Conservation (phyloP, 2,329 filamentous ascomycete genomes). For the Diplodia intermedia region DNA sequence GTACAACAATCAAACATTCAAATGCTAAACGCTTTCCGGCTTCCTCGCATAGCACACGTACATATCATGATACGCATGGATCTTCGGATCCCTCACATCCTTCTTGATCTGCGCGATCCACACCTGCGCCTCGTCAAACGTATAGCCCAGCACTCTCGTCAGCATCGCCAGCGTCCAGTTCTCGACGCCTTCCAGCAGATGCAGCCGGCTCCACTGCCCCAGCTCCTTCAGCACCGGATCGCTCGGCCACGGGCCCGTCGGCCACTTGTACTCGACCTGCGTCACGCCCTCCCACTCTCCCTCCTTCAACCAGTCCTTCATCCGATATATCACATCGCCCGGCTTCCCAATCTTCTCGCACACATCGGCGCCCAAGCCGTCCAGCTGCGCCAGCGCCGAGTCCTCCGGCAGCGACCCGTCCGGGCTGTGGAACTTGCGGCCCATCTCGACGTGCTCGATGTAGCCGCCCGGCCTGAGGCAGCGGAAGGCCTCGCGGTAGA, state of each 20-base stretch:
- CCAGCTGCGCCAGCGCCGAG: slow-evolving; percentile 39
- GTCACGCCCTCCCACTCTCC: slow-evolving; percentile 62
- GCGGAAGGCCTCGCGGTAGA: slow-evolving; percentile 38
- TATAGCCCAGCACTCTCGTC: slow-evolving; percentile 37
- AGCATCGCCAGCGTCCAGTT: slow-evolving; percentile 48
- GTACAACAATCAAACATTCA: too few relatives aligned
- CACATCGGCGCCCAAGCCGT: slow-evolving; percentile 38
- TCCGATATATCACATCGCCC: slow-evolving; percentile 46
- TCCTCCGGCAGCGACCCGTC: slow-evolving; percentile 38
- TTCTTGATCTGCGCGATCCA: slow-evolving; percentile 22
- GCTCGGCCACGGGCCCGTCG: slow-evolving; percentile 41
- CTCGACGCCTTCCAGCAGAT: slow-evolving; percentile 48
- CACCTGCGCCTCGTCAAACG: slow-evolving; percentile 30
- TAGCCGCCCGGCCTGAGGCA: slow-evolving; percentile 40
- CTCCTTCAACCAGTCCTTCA: slow-evolving; percentile 55
- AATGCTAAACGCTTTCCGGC: background rate
- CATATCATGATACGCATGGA: slow-evolving; percentile 30
- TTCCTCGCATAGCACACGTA: slow-evolving; percentile 20
- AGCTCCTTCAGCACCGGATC: slow-evolving; percentile 46
- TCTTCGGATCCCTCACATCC: slow-evolving; percentile 20
- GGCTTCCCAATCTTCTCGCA: slow-evolving; percentile 44
- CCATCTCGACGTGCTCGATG: slow-evolving; percentile 42
- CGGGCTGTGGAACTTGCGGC: slow-evolving; percentile 37
- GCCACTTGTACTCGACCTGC: slow-evolving; percentile 51
- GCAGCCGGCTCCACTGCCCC: slow-evolving; percentile 42